phyloP scores from a whole-genome alignment of 148 eudicot genomes.

The Oxyria digyna region DNA sequence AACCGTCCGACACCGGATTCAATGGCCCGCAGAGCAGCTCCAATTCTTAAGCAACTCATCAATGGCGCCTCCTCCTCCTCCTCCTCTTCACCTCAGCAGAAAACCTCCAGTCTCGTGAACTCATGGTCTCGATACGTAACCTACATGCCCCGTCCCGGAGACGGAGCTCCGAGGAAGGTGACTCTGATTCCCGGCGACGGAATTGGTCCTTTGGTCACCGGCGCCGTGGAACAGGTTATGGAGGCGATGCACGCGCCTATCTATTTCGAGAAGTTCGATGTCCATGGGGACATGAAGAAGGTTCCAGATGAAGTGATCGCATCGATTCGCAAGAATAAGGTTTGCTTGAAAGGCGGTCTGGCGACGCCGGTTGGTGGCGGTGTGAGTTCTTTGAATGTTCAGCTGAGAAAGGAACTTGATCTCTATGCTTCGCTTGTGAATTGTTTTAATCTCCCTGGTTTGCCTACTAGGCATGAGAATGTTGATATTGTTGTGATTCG shows the following conservation, averaged over 20 bases:
- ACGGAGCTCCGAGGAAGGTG: constrained; percentile 21
- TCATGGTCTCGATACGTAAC: constrained; percentile 17
- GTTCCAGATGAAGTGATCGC: constrained; percentile 22
- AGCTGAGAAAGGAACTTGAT: constrained; percentile 24
- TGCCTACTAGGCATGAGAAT: constrained; percentile 27
- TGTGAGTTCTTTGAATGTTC: constrained; percentile 24
- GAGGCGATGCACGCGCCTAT: constrained; percentile 30
- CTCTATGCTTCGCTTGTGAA: constrained; percentile 25
- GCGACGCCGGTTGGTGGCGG: constrained; percentile 28
- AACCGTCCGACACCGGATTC: not conserved
- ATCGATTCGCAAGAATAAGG: constrained; percentile 26
- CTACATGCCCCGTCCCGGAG: constrained; percentile 30
- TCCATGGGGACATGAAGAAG: constrained; percentile 23
- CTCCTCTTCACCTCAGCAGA: constrained; percentile 1
- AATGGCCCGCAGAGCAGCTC: constrained; percentile 19
- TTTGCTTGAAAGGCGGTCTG: constrained; percentile 26
- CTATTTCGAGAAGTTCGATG: constrained; percentile 19
- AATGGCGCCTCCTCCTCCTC: constrained; percentile 2
- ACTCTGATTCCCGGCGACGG: constrained; percentile 30
- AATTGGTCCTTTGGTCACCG: constrained; percentile 25
- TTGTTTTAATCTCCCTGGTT: constrained; percentile 21
- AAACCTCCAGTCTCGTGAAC: constrained; percentile 1
- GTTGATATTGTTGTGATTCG: constrained; percentile 28
- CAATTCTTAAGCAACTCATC: constrained; percentile 15
- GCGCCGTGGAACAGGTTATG: constrained; percentile 28